Percentiles rank a stretch among this genome's conserved stretches.
Evolutionary conservation across 2,329 filamentous ascomycete species (phyloP).

Genomic region (Pseudopyrenochaeta lycopersici): DNA sequence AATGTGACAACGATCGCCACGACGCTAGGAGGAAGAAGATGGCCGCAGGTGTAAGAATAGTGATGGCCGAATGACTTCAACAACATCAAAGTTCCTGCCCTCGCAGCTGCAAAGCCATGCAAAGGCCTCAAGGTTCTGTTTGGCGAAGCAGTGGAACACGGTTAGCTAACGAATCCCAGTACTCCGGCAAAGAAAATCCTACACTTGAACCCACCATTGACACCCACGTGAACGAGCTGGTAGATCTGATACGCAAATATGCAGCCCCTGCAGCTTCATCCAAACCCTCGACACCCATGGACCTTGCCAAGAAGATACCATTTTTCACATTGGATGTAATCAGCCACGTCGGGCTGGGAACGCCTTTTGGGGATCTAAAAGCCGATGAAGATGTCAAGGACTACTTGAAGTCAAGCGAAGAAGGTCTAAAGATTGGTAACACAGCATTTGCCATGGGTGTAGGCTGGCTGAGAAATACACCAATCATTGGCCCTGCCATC

Average conservation of each 20-base stretch:
- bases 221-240: constrained; percentile 55
- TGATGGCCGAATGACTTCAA: background rate
- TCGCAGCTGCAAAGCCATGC: too few species aligned
- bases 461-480: constrained; percentile 31
- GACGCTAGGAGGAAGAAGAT: constrained; percentile 56
- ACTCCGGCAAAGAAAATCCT: constrained; percentile 65
- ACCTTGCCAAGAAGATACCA: constrained; percentile 59
- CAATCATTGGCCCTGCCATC: constrained; percentile 37
- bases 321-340: constrained; percentile 66
- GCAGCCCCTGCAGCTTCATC: constrained; percentile 25
- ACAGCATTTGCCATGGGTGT: constrained; percentile 38
- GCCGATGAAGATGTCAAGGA: constrained; percentile 59
- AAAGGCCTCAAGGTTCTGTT: background rate
- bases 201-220: constrained; percentile 62
- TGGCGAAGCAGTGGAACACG: background rate
- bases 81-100: background rate
- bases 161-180: constrained; percentile 44
- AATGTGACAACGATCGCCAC: constrained; percentile 61
- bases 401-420: constrained; percentile 57
- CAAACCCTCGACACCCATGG: constrained; percentile 50
- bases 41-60: constrained; percentile 55
- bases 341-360: constrained; percentile 62
- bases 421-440: constrained; percentile 41
- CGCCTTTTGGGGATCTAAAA: constrained; percentile 61
- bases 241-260: constrained; percentile 62